phyloP scores from a whole-genome alignment of 805 yeast genomes.

The Millerozyma miso region DNA sequence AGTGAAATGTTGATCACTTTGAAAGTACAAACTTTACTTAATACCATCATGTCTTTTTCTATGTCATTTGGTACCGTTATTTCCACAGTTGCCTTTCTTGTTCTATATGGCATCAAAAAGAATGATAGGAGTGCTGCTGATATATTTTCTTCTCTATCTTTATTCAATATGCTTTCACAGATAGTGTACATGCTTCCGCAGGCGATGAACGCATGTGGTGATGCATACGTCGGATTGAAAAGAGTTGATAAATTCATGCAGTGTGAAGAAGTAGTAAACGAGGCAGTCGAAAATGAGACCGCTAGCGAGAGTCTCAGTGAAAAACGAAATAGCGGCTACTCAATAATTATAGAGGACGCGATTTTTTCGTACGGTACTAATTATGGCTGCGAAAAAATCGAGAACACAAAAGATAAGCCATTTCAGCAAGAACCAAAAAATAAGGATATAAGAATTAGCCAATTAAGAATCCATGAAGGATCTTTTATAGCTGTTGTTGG shows the following conservation, averaged over 20 bases:
- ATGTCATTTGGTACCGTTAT: slow-evolving; percentile 42
- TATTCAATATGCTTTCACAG: slow-evolving; percentile 53
- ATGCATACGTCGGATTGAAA: slow-evolving; percentile 53
- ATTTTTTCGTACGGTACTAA: slow-evolving; percentile 33
- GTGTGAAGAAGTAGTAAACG: slow-evolving; percentile 37
- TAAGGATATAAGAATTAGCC: slow-evolving; percentile 17
- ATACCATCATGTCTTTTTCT: slow-evolving; percentile 56
- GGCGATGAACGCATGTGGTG: slow-evolving; percentile 52
- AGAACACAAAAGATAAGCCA: slow-evolving; percentile 41
- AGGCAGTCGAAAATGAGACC: neutral
- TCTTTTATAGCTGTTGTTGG: slow-evolving; percentile 60
- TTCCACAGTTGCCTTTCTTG: slow-evolving; percentile 58
- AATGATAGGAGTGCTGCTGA: slow-evolving; percentile 58
- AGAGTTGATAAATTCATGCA: slow-evolving; percentile 49
- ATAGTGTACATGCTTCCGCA: slow-evolving; percentile 60
- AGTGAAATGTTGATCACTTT: slow-evolving; percentile 52
- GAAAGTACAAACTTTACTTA: slow-evolving; percentile 44
- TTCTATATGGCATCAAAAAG: slow-evolving; percentile 49
- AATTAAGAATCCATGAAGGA: slow-evolving; percentile 50
- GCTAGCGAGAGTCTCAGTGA: slow-evolving; percentile 21
- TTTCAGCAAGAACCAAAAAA: slow-evolving; percentile 37
- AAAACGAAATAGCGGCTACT: slow-evolving; percentile 20
- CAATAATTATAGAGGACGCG: slow-evolving; percentile 45
- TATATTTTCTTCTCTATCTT: slow-evolving; percentile 62
- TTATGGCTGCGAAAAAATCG: slow-evolving; percentile 34